Percentiles rank a stretch among this genome's conserved stretches.
These are phyloP conservation scores for Furcasterigmium sp. DNA, from an alignment of 2,329 filamentous ascomycete species.

Conservation along the genomic window DNA sequence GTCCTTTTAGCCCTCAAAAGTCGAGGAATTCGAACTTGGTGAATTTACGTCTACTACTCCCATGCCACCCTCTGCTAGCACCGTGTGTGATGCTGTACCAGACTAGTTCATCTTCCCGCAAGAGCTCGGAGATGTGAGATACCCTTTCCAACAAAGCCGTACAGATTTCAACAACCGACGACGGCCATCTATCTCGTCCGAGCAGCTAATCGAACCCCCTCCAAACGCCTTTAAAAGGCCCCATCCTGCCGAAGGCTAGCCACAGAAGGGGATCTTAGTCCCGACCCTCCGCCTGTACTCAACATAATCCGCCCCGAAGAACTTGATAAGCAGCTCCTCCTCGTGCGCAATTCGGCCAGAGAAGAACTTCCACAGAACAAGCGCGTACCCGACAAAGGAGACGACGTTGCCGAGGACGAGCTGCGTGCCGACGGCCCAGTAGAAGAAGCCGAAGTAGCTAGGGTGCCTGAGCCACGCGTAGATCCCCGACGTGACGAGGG, in stretches of 20 bases:
- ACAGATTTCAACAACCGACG: too few species aligned
- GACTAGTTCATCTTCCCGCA: too few species aligned
- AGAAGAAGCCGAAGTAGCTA: conserved; percentile 97
- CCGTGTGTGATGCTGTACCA: too few species aligned
- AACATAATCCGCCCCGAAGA: conserved; percentile 81
- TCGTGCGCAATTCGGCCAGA: conserved; percentile 67
- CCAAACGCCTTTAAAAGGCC: too few species aligned
- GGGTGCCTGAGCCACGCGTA: conserved; percentile 78
- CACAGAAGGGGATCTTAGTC: conserved; percentile 71
- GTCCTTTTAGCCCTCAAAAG: too few species aligned
- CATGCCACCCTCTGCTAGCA: too few species aligned
- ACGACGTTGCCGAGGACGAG: conserved; percentile 79
- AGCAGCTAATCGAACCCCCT: too few species aligned
- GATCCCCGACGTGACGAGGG: conserved; percentile 76
- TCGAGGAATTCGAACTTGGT: too few species aligned
- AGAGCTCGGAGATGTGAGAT: too few species aligned
- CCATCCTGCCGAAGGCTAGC: not conserved
- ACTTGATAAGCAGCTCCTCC: conserved; percentile 69
- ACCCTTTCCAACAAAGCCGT: too few species aligned
- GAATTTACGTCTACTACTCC: too few species aligned
- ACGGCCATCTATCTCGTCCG: too few species aligned
- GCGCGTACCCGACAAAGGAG: conserved; percentile 68
- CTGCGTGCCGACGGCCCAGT: conserved; percentile 96
- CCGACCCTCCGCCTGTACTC: conserved; percentile 65
- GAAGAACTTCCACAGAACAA: conserved; percentile 86